Evolutionary conservation across 1,139 yeast species (phyloP).

Genomic region (Diutina siamensis): DNA sequence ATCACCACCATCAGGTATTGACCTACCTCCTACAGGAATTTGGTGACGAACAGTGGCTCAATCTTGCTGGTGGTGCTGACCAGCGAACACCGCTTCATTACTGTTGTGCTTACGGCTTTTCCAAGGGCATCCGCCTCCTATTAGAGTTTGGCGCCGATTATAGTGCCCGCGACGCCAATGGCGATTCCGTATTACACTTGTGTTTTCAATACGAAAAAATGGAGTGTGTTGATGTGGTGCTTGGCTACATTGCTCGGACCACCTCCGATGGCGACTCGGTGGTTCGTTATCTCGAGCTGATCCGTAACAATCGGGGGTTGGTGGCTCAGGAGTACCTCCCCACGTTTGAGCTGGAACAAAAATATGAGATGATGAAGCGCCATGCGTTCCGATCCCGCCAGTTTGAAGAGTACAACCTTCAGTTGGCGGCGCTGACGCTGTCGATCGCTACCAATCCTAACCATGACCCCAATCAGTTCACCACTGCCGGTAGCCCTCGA

Average conservation of each 20-base stretch:
- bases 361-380: slow-evolving; percentile 6
- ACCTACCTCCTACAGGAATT: slow-evolving; percentile 76
- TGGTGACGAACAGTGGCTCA: slow-evolving; percentile 52
- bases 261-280: slow-evolving; percentile 1
- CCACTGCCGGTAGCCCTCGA: slow-evolving; percentile 6
- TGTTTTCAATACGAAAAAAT: slow-evolving; percentile 70
- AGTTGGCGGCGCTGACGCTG: neutral
- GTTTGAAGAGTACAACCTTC: neutral
- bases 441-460: neutral
- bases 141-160: slow-evolving; percentile 77
- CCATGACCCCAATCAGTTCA: neutral
- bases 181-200: slow-evolving; percentile 70
- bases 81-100: slow-evolving; percentile 66
- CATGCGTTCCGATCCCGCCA: neutral
- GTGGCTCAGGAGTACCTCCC: slow-evolving; percentile 48
- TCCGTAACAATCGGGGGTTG: slow-evolving; percentile 53
- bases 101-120: slow-evolving; percentile 56
- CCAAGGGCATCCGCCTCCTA: slow-evolving; percentile 58
- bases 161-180: slow-evolving; percentile 44
- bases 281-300: neutral
- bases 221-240: slow-evolving; percentile 49
- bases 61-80: slow-evolving; percentile 34
- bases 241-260: slow-evolving; percentile 21
- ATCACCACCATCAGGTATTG: slow-evolving; percentile 64
- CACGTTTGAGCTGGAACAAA: slow-evolving; percentile 8